phyloP scores from a whole-genome alignment of 495 filamentous ascomycete genomes.

The Hypoxylon lenormandii region DNA sequence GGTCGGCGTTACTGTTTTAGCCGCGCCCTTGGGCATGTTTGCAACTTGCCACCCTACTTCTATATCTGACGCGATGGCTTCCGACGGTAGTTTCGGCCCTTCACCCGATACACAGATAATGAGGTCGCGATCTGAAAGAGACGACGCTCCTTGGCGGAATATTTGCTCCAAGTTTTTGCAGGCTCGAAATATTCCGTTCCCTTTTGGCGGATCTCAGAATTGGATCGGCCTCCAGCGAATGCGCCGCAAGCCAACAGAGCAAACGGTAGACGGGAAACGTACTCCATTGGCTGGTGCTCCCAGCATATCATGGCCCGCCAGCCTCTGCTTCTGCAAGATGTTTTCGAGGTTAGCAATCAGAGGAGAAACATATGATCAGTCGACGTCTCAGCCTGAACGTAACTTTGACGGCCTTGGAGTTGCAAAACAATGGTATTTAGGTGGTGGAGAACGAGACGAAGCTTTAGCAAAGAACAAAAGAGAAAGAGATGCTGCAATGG shows the following conservation, averaged over 20 bases:
- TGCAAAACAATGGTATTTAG: constrained; percentile 75
- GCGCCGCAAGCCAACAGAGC: constrained; percentile 55
- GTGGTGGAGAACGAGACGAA: constrained; percentile 62
- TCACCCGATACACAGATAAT: constrained; percentile 63
- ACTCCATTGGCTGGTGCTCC: constrained; percentile 53
- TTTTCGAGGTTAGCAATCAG: constrained; percentile 39
- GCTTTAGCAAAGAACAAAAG: constrained; percentile 61
- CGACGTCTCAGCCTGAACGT: constrained; percentile 31
- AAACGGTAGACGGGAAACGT: constrained; percentile 56
- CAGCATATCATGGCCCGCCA: constrained; percentile 63
- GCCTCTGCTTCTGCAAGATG: constrained; percentile 63
- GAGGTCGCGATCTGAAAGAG: constrained; percentile 53
- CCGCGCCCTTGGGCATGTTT: constrained; percentile 62
- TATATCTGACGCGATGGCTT: constrained; percentile 38
- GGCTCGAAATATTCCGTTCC: constrained; percentile 56
- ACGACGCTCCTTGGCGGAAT: constrained; percentile 57
- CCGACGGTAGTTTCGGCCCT: constrained; percentile 51
- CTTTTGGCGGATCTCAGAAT: constrained; percentile 42
- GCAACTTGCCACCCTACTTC: constrained; percentile 53
- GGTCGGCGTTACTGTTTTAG: constrained; percentile 55
- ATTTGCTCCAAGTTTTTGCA: constrained; percentile 57
- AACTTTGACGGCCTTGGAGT: constrained; percentile 71
- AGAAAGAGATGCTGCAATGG: constrained; percentile 63
- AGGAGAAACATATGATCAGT: constrained; percentile 39
- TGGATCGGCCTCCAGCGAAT: constrained; percentile 48